Percentiles rank a stretch among this genome's conserved stretches.
Evolutionary conservation across 306 rosid species (phyloP).

Genomic region (Argentina anserina): DNA sequence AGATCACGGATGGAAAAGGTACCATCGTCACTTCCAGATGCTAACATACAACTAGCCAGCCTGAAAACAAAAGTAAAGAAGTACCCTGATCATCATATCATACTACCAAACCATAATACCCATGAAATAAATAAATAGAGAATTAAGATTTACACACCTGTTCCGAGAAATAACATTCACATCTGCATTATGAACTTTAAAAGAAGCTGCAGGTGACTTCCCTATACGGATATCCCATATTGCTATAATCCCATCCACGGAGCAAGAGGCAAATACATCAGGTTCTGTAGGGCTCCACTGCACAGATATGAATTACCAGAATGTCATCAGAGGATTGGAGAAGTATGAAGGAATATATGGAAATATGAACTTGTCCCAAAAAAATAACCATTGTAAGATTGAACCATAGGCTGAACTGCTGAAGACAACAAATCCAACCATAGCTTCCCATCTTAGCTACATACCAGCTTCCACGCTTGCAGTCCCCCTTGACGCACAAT

Average conservation of each 20-base stretch:
- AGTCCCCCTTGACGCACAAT: constrained; percentile 62
- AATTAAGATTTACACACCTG: constrained; percentile 45
- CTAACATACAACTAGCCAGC: constrained; percentile 86
- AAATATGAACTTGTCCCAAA: background rate
- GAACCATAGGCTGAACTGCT: constrained; percentile 9
- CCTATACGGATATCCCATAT: constrained; percentile 84
- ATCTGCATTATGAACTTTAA: constrained; percentile 84
- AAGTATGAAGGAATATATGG: constrained; percentile 1
- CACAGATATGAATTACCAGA: constrained; percentile 29
- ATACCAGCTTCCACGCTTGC: constrained; percentile 91
- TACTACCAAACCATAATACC: background rate
- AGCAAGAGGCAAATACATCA: constrained; percentile 79
- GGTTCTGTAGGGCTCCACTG: constrained; percentile 95
- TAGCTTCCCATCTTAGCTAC: constrained; percentile 13
- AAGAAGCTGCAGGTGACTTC: constrained; percentile 51
- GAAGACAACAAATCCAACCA: constrained; percentile 23
- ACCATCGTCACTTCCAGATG: constrained; percentile 96
- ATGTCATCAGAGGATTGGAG: constrained; percentile 8
- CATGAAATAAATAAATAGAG: constrained; percentile 7
- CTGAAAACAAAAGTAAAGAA: constrained; percentile 33
- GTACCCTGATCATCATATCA: constrained; percentile 1
- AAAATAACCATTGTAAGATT: background rate
- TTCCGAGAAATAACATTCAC: constrained; percentile 98
- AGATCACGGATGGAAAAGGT: constrained; percentile 92
- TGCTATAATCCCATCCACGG: constrained; percentile 77